These are phyloP conservation scores for Xylariaceae sp. DNA, from an alignment of 2,329 filamentous ascomycete genomes.

Conservation along the genomic window DNA sequence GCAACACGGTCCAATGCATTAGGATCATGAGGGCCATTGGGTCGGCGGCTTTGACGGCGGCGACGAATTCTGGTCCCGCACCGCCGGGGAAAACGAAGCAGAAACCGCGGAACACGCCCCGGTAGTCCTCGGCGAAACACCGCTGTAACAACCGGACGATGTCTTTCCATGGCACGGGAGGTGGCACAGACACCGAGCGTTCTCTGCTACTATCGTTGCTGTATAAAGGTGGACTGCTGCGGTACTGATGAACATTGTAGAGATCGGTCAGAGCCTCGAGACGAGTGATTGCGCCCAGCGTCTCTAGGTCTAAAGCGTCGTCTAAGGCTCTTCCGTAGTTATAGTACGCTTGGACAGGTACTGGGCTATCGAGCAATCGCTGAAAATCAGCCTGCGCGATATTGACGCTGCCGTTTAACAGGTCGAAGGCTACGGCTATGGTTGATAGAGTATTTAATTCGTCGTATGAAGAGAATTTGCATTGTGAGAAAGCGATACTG, in stretches of 20 bases:
- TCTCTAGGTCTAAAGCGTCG: slow-evolving; percentile 19
- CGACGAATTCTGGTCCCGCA: slow-evolving; percentile 30
- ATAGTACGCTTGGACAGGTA: slow-evolving; percentile 23
- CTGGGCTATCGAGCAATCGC: slow-evolving; percentile 23
- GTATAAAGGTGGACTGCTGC: slow-evolving; percentile 5
- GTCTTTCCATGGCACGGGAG: slow-evolving; percentile 14
- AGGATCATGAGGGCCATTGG: slow-evolving; percentile 36
- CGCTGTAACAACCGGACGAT: slow-evolving; percentile 27
- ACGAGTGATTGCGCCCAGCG: slow-evolving; percentile 19
- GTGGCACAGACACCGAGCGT: slow-evolving; percentile 1
- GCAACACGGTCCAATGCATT: slow-evolving; percentile 36
- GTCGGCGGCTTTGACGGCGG: slow-evolving; percentile 29
- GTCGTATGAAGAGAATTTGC: slow-evolving; percentile 13
- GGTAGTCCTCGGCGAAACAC: slow-evolving; percentile 35
- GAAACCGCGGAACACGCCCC: slow-evolving; percentile 30
- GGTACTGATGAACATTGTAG: slow-evolving; percentile 13
- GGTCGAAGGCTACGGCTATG: slow-evolving; percentile 24
- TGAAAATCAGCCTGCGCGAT: slow-evolving; percentile 24
- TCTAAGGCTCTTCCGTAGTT: slow-evolving; percentile 20
- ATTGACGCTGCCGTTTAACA: slow-evolving; percentile 25
- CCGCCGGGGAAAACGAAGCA: slow-evolving; percentile 30
- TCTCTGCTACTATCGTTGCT: slow-evolving; percentile 10
- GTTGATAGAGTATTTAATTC: slow-evolving; percentile 20
- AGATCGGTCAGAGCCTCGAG: slow-evolving; percentile 21
- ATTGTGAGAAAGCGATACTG: slow-evolving; percentile 25